Percentiles rank a stretch among this genome's conserved stretches.
Evolutionary conservation across 441 rosid genomes (phyloP).

Genomic region (Brassica hybrid): DNA sequence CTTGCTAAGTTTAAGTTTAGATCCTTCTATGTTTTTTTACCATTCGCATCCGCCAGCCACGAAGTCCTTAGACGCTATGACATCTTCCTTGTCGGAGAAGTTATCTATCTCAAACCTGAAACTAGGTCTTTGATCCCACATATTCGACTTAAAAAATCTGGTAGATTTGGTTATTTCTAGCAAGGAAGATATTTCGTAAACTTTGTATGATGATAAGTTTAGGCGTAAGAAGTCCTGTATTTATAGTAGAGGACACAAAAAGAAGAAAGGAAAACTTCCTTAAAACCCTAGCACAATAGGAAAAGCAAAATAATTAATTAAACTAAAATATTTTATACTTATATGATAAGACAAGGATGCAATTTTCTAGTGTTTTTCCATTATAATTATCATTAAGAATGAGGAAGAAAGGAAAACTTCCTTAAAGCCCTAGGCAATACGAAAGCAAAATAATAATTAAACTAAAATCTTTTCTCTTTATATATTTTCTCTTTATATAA

Average conservation of each 20-base stretch:
- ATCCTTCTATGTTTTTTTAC: background rate
- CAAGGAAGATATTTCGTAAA: background rate
- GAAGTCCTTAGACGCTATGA: background rate
- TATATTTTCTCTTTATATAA: too few species aligned
- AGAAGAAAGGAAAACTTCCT: background rate
- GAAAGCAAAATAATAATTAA: too few species aligned
- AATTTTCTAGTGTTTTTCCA: too few species aligned
- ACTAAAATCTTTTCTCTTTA: too few species aligned
- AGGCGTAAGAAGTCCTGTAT: background rate
- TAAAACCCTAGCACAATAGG: background rate
- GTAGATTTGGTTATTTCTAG: background rate
- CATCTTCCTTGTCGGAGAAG: conserved; percentile 9
- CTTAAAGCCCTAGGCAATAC: too few species aligned
- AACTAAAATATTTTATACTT: too few species aligned
- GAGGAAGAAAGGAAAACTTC: too few species aligned
- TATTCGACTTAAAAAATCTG: background rate
- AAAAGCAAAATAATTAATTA: background rate
- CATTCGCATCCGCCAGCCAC: conserved; percentile 22
- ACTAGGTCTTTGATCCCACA: conserved; percentile 20
- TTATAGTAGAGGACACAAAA: conserved; percentile 1
- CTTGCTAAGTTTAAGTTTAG: background rate
- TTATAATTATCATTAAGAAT: too few species aligned
- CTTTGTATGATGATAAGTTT: background rate
- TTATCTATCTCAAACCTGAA: conserved; percentile 27
- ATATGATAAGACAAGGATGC: too few species aligned